Percentiles rank a stretch among this genome's conserved stretches.
Evolutionary conservation across 2,329 filamentous ascomycete genomes (phyloP).

Genomic region (Calonectria naviculata): DNA sequence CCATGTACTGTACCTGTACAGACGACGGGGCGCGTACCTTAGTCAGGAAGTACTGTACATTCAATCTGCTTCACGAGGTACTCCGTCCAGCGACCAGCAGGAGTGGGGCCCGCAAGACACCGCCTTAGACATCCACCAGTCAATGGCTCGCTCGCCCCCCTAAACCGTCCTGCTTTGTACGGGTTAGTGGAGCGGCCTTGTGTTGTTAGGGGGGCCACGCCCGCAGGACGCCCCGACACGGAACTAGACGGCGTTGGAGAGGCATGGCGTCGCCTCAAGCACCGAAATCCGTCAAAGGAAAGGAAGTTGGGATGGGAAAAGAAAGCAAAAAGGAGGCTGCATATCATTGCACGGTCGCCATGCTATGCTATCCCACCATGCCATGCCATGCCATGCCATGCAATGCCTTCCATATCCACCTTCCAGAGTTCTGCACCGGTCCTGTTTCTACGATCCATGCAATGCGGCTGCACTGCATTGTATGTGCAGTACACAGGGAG

Average conservation of each 20-base stretch:
- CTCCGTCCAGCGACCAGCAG: slow-evolving; percentile 12
- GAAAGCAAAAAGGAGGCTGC: neutral
- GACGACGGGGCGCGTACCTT: slow-evolving; percentile 1
- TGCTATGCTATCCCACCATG: neutral
- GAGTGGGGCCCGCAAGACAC: slow-evolving; percentile 23
- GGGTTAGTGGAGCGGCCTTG: slow-evolving; percentile 18
- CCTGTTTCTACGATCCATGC: slow-evolving; percentile 3
- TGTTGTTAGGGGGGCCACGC: slow-evolving; percentile 16
- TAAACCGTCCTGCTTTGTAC: slow-evolving; percentile 15
- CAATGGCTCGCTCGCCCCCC: slow-evolving; percentile 13
- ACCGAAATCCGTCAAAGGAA: neutral
- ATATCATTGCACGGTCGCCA: neutral
- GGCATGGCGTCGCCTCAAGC: neutral
- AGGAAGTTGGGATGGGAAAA: neutral
- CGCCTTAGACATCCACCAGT: slow-evolving; percentile 14
- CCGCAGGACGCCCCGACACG: slow-evolving; percentile 19
- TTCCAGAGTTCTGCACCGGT: neutral
- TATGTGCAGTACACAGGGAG: slow-evolving; percentile 21
- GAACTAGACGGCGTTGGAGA: slow-evolving; percentile 14
- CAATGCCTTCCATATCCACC: neutral
- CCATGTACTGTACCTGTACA: slow-evolving; percentile 22
- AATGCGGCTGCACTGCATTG: slow-evolving; percentile 19
- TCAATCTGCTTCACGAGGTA: slow-evolving; percentile 18
- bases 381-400: slow-evolving; percentile 9
- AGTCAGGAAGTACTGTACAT: slow-evolving; percentile 3